A percentile compares a stretch with the other conserved stretches of the same genome.
These are phyloP conservation scores for Exophiala aquamarina DNA, from an alignment of 2,329 filamentous ascomycete species.

Conservation along the genomic window DNA sequence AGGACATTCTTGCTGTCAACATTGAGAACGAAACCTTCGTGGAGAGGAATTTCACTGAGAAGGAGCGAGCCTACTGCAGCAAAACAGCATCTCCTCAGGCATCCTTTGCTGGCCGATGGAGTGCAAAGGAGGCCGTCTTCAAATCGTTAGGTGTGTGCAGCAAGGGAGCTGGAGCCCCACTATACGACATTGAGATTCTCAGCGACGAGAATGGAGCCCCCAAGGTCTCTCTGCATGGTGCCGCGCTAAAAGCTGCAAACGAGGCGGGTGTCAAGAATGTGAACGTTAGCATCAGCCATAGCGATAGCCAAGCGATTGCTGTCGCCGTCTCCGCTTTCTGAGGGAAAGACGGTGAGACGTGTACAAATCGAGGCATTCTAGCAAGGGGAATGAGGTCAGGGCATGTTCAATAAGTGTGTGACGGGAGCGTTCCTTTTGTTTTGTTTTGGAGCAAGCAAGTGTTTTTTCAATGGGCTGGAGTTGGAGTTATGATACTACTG, in stretches of 20 bases:
- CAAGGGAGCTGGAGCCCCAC: slow-evolving; percentile 80
- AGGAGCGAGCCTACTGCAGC: slow-evolving; percentile 83
- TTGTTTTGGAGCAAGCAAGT: slow-evolving; percentile 1
- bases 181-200: slow-evolving; percentile 93
- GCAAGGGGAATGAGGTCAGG: slow-evolving; percentile 2
- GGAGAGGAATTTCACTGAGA: slow-evolving; percentile 86
- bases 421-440: slow-evolving; percentile 3
- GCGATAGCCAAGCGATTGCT: slow-evolving; percentile 88
- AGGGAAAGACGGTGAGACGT: neutral
- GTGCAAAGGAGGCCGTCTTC: slow-evolving; percentile 97
- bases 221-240: slow-evolving; percentile 82
- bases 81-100: slow-evolving; percentile 77
- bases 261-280: slow-evolving; percentile 84
- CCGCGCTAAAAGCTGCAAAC: slow-evolving; percentile 79
- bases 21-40: slow-evolving; percentile 93
- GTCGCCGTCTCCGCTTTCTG: slow-evolving; percentile 84
- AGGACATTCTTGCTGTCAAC: slow-evolving; percentile 83
- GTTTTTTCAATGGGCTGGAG: no score
- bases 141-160: slow-evolving; percentile 88
- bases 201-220: slow-evolving; percentile 81
- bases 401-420: slow-evolving; percentile 1
- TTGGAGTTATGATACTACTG: no score
- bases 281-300: slow-evolving; percentile 93
- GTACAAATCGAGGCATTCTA: slow-evolving; percentile 6
- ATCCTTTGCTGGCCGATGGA: slow-evolving; percentile 94